A percentile compares a stretch with the other conserved stretches of the same genome.
Conservation (phyloP, 108 stramenopile genomes). For the Pseudonitzschia pungens region DNA sequence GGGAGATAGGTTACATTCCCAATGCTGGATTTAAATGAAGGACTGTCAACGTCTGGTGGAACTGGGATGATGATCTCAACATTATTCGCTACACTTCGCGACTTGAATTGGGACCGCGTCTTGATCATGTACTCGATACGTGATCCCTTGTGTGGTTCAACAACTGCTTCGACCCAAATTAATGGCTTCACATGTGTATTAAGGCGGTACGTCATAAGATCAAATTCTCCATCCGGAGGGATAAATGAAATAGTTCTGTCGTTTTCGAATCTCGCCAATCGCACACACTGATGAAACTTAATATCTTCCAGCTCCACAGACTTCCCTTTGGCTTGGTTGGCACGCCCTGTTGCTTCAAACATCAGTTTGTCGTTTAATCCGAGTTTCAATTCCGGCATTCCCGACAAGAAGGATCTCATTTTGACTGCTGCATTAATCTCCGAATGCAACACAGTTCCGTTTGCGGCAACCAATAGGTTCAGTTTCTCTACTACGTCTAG, state of each 20-base stretch:
- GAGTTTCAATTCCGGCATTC: slow-evolving; percentile 99
- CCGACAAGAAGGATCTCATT: slow-evolving; percentile 95
- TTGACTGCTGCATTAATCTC: slow-evolving; percentile 91
- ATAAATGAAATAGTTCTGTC: slow-evolving; percentile 99
- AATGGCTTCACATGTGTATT: slow-evolving; percentile 99
- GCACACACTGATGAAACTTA: slow-evolving; percentile 99
- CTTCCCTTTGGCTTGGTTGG: slow-evolving; percentile 75
- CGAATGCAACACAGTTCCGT: slow-evolving; percentile 93
- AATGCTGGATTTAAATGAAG: slow-evolving; percentile 94
- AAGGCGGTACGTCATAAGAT: slow-evolving; percentile 98
- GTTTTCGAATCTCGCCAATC: slow-evolving; percentile 97
- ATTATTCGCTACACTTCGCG: slow-evolving; percentile 96
- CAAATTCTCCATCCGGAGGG: slow-evolving; percentile 99
- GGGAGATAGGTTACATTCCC: slow-evolving; percentile 98
- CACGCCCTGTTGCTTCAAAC: slow-evolving; percentile 84
- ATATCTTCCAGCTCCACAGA: slow-evolving; percentile 99
- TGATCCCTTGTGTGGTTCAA: slow-evolving; percentile 94
- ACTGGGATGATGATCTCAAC: slow-evolving; percentile 99
- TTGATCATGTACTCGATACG: slow-evolving; percentile 99
- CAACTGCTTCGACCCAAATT: slow-evolving; percentile 99
- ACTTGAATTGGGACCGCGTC: slow-evolving; percentile 98
- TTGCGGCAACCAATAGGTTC: slow-evolving; percentile 95
- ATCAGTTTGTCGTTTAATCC: slow-evolving; percentile 99
- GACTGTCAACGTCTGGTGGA: slow-evolving; percentile 98
- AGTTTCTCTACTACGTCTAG: slow-evolving; percentile 99